Evolutionary conservation across 2,329 filamentous ascomycete species (phyloP), one percentile per base, ranked within the genome.

Genomic region (Harringtonia lauricola): DNA sequence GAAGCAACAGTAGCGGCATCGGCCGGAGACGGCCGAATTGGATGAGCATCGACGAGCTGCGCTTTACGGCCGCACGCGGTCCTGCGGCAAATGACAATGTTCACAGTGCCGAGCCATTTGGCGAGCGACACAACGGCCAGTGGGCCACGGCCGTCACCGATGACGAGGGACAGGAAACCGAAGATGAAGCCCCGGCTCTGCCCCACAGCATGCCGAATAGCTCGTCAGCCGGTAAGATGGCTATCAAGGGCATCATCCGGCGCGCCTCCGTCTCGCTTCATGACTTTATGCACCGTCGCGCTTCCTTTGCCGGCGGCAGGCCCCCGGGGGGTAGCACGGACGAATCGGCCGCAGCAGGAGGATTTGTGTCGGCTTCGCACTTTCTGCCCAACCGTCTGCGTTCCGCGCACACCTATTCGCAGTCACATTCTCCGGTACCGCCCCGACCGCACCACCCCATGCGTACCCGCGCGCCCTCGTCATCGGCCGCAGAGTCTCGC

Each of bases 251-350:
- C 39, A 72, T 70, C 49, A 63, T 78, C 40, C 68, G 74, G 21
- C 64, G 75, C 10, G 75, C 74, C 1, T 79, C 75, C 3, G 53
- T 74, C 42, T 74, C 71, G 9, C 70, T 63, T 39, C 60, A 70
- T 52, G 68, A 67, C 28, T 67, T 77, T 28, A 69, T 74, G 8
- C 64, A 70, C 41, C 62, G 71, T 33, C 65, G 71, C 38, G 62
- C 67, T 7, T 71, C 70, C 2, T 54, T 64, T 21, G 58, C 61
- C 2, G 56, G 33, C 30, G 28, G 39, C 29, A 43, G 57, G 7
- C 51, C 60, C 31, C 31, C 48, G 7, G 38, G 46, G n/a, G 39
- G 24, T 9, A 47, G 24, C 24, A 6, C 24, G 10, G 24, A 26
- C 24, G 24, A 26, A 26, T 26, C 10, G n/a, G n/a, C n/a, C n/a